A percentile compares a stretch with the other conserved stretches of the same genome.
phyloP scores from a whole-genome alignment of 2,329 filamentous ascomycete genomes.

The Juglanconis sp. region DNA sequence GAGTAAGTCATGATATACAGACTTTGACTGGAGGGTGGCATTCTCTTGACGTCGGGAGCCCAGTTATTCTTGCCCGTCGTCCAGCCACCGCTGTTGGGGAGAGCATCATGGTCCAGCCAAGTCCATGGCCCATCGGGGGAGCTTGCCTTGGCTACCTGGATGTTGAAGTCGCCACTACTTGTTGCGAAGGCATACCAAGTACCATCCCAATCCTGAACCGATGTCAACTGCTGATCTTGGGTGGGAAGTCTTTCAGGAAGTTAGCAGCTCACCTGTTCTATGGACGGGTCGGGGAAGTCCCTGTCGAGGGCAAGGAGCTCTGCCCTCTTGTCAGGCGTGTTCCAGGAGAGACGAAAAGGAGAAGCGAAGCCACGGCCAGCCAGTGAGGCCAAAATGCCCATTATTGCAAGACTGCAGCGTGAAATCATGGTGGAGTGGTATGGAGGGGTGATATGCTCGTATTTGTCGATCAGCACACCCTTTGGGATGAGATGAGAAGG shows the following conservation, averaged over 20 bases:
- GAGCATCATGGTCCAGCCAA: conserved; percentile 46
- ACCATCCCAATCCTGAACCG: conserved; percentile 33
- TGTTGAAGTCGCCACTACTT: conserved; percentile 39
- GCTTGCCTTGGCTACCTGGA: conserved; percentile 52
- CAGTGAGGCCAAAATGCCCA: conserved; percentile 12
- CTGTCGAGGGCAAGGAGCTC: conserved; percentile 10
- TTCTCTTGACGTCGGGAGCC: conserved; percentile 57
- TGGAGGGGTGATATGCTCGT: neutral
- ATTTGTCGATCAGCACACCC: neutral
- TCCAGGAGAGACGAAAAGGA: neutral
- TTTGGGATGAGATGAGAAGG: neutral
- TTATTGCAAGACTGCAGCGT: neutral
- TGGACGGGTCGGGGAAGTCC: conserved; percentile 54
- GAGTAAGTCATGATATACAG: conserved; percentile 59
- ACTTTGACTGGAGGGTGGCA: conserved; percentile 37
- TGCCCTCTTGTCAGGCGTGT: conserved; percentile 8
- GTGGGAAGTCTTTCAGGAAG: too few relatives aligned
- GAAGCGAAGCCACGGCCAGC: neutral
- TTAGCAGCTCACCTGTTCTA: conserved; percentile 37
- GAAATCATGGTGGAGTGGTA: neutral
- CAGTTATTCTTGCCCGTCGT: conserved; percentile 52
- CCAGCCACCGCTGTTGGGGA: conserved; percentile 52
- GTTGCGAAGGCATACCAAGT: conserved; percentile 58
- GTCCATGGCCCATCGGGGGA: conserved; percentile 47
- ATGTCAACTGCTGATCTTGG: neutral